These are phyloP conservation scores for Elongisporangium senticosum DNA, from an alignment of 352 stramenopile species.

Conservation along the genomic window DNA sequence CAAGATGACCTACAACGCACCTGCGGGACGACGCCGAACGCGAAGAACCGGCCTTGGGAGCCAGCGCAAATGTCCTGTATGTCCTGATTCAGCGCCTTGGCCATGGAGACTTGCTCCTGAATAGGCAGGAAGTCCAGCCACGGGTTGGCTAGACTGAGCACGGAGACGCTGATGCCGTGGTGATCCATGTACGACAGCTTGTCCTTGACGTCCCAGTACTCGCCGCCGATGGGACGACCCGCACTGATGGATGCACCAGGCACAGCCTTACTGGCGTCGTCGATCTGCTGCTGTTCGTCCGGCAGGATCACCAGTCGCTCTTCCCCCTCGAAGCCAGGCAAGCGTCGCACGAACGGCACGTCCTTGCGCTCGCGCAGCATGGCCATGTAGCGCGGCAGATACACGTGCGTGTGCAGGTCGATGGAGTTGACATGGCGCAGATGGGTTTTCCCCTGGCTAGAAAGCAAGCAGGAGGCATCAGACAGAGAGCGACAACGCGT, in stretches of 20 bases:
- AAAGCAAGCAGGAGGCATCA: background rate
- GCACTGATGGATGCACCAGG: conserved; percentile 24
- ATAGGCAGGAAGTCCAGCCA: conserved; percentile 64
- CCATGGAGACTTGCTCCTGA: conserved; percentile 35
- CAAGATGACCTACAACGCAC: background rate
- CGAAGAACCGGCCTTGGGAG: conserved; percentile 38
- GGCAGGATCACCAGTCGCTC: conserved; percentile 61
- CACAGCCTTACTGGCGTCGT: conserved; percentile 6
- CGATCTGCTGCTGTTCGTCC: conserved; percentile 36
- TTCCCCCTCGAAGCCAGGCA: conserved; percentile 11
- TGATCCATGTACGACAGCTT: conserved; percentile 66
- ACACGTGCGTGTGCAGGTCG: conserved; percentile 66
- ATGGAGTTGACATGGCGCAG: conserved; percentile 32
- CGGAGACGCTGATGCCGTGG: conserved; percentile 48
- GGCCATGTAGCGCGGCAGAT: conserved; percentile 60
- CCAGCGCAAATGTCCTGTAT: conserved; percentile 36
- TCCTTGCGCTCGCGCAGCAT: conserved; percentile 35
- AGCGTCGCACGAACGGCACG: conserved; percentile 39
- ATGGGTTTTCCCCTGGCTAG: conserved; percentile 26
- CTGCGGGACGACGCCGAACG: conserved; percentile 50
- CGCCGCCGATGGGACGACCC: conserved; percentile 44
- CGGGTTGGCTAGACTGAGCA: conserved; percentile 61
- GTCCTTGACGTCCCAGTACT: conserved; percentile 48
- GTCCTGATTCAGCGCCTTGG: conserved; percentile 45
- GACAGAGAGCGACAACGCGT: background rate